Base-by-base conservation (phyloP, 805 yeast genomes). In the Nakazawaea ernobii region DNA sequence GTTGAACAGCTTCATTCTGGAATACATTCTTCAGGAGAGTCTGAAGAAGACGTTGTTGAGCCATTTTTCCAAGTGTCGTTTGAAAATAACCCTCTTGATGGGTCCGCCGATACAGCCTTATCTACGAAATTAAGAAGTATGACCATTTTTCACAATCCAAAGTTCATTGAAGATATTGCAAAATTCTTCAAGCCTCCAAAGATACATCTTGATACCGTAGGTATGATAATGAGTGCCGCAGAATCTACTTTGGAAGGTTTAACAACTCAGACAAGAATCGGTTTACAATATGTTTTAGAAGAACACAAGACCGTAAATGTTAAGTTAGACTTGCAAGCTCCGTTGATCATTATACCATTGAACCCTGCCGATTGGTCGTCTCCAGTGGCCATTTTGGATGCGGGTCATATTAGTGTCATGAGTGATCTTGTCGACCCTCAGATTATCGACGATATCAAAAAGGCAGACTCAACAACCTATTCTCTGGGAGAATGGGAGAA, bases 161-260 rank as follows among this genome's bases (percentile, higher is more conserved):
- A 71, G 39, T 86, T 94, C 54, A 72, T 92, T 29, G 94, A 90
- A 55, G 85, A 81, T 49, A 72, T 94, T 43, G 73, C 77, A 13
- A 67, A 63, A 49, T 92, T 95, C 58, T 94, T 94, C 71, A 81
- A 77, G 42, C 96, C 97, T 1, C 96, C 97, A 17, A 81, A 80
- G 50, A 80, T 80, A 27, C 95, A 91, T 56, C 71, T 82, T 48
- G 96, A 91, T 58, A 90, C 97, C 0, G 80, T 94, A 20, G 92
- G 90, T 33, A 94, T 94, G 8, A 79, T 95, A 26, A 79, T 94
- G 79, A 84, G 80, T 62, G 98, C 97, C 1, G 99, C 99, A 0
- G 96, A 91, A 52, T 87, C 91, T 0, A 91, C 97, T 0, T 85
- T 94, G 49, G 97, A 90, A 58, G 97, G 95, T 1, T 71, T 94